A percentile compares a stretch with the other conserved stretches of the same genome.
These are phyloP conservation scores for Thymus quinquecostatus DNA, from an alignment of 257 asterid genomes.

Conservation along the genomic window DNA sequence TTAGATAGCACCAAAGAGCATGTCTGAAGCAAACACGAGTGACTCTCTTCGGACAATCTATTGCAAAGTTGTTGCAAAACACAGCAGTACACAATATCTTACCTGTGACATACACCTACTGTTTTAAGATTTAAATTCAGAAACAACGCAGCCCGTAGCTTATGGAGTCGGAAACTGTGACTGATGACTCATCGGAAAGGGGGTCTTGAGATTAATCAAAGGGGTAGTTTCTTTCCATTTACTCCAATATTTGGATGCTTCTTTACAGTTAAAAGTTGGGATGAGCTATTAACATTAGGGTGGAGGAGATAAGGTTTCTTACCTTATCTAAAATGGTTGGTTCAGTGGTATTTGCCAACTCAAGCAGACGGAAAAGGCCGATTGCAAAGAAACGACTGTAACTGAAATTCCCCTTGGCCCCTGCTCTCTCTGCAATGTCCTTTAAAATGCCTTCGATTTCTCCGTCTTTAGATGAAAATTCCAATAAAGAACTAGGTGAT, in stretches of 20 bases:
- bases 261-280: not conserved
- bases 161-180: conserved; percentile 5
- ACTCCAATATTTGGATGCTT: too few relatives aligned
- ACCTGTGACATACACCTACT: not conserved
- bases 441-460: conserved; percentile 71
- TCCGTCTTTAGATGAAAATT: conserved; percentile 81
- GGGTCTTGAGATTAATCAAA: not conserved
- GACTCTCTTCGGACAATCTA: not conserved
- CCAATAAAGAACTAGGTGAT: conserved; percentile 65
- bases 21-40: not conserved
- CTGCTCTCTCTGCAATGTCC: conserved; percentile 86
- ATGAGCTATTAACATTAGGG: conserved; percentile 13
- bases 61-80: not conserved
- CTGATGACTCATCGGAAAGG: not conserved
- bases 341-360: conserved; percentile 84
- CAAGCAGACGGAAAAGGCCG: conserved; percentile 95
- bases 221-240: too few relatives aligned
- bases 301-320: conserved; percentile 12
- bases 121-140: not conserved
- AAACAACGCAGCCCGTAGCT: not conserved
- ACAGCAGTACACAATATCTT: not conserved
- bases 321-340: conserved; percentile 85
- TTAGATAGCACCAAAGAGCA: conserved; percentile 2
- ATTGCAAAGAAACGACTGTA: conserved; percentile 94
- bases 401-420: conserved; percentile 67